Percentiles rank a stretch among this genome's conserved stretches.
Evolutionary conservation across 305 asterid species (phyloP).

Genomic region (Fraxinus floribunda): DNA sequence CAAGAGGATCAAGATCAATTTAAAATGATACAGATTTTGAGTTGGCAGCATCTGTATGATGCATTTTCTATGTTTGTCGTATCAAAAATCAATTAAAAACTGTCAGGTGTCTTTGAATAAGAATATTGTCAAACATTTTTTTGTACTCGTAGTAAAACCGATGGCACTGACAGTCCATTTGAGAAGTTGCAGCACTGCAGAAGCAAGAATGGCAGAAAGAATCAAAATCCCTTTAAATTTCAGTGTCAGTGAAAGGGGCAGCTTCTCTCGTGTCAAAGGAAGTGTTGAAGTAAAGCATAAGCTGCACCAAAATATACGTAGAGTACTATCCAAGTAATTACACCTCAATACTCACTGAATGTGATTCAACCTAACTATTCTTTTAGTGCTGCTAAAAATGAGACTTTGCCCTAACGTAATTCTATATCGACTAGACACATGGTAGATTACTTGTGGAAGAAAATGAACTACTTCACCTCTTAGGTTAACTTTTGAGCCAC

Average conservation of each 20-base stretch:
- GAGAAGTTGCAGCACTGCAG: background rate
- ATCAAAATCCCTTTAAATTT: background rate
- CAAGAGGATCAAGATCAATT: background rate
- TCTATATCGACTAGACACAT: background rate
- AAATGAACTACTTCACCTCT: background rate
- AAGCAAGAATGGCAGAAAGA: background rate
- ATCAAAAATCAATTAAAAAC: too few species aligned
- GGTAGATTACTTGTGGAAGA: background rate
- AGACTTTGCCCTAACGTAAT: background rate
- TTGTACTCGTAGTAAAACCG: too few species aligned
- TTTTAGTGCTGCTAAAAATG: background rate
- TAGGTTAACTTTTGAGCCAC: background rate
- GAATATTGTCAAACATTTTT: too few species aligned
- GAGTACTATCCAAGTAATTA: background rate
- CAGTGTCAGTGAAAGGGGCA: background rate
- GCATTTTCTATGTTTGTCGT: too few species aligned
- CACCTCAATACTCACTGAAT: background rate
- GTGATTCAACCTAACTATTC: background rate
- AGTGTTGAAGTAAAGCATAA: background rate
- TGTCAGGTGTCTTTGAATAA: too few species aligned
- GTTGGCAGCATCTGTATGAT: too few species aligned
- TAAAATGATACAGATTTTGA: too few species aligned
- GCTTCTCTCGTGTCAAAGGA: background rate
- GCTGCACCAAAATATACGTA: background rate
- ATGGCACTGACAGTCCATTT: too few species aligned